Evolutionary conservation across 1,284 basidiomycete species (phyloP).

Genomic region (Fomes fomentarius): DNA sequence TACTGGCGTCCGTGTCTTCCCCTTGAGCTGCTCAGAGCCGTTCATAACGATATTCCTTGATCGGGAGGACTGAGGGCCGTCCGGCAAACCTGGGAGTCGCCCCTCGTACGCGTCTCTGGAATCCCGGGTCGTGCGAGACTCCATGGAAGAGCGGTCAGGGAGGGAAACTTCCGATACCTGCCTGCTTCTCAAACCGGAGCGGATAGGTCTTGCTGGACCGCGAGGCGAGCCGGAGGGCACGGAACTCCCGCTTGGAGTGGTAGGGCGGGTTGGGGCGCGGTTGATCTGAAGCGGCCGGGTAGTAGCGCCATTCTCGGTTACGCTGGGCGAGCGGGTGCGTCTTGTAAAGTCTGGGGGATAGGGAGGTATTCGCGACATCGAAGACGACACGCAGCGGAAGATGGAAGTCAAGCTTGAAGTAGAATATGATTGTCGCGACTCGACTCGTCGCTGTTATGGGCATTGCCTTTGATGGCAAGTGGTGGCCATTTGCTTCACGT

Average conservation of each 20-base stretch:
- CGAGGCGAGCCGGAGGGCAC: constrained; percentile 28
- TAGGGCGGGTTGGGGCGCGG: constrained; percentile 35
- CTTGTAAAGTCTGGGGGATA: constrained; percentile 40
- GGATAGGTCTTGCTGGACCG: constrained; percentile 37
- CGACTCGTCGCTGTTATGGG: constrained; percentile 17
- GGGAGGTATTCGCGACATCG: constrained; percentile 58
- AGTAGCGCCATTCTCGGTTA: constrained; percentile 29
- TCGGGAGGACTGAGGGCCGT: constrained; percentile 20
- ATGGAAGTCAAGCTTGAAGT: background rate
- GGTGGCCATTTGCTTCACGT: background rate
- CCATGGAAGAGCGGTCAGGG: constrained; percentile 33
- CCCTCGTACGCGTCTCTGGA: constrained; percentile 33
- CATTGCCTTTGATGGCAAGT: constrained; percentile 16
- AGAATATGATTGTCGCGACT: too few relatives aligned
- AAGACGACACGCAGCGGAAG: background rate
- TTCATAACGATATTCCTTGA: constrained; percentile 27
- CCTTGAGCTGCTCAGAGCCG: constrained; percentile 20
- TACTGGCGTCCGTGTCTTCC: constrained; percentile 12
- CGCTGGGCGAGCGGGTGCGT: constrained; percentile 28
- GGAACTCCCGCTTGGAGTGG: constrained; percentile 37
- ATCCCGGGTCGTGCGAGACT: constrained; percentile 29
- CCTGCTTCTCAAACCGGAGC: constrained; percentile 38
- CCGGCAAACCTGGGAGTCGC: constrained; percentile 24
- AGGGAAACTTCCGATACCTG: constrained; percentile 35
- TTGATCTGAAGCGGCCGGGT: constrained; percentile 59